Base-by-base conservation (phyloP, 345 rosid genomes). In the Aquilaria yunnanensis region DNA sequence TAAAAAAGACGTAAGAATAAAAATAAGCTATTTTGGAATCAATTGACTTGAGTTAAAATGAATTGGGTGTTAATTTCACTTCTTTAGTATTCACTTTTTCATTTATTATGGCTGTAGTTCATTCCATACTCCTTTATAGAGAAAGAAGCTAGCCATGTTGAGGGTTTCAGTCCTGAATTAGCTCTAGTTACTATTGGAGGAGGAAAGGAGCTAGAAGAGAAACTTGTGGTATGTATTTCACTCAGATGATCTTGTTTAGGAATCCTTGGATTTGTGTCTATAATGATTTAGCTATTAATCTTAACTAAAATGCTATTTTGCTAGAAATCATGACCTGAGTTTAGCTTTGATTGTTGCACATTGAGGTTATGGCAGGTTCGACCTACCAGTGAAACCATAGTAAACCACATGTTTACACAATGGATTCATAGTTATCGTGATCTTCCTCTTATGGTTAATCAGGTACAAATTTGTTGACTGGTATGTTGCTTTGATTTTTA, bases 301-400 rank as follows among this genome's bases (percentile, higher is more conserved):
- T 64, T 64, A 56, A 56, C 60, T 47, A 47, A 56, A 52, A 47
- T 61, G 55, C 58, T 69, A 59, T 13, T 66, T 68, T 66, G 14
- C 58, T 67, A 62, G 61, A 67, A 61, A 67, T 57, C 5, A 67
- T 77, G 81, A 63, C 74, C 81, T 77, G 79, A 82, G 81, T 75
- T 78, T 79, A 84, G 80, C 71, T 84, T 83, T 88, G 92, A 86
- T 81, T 83, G 79, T 77, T 77, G 71, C 66, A 63, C 72, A 84
- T 72, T 87, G 96, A 86, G 97, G 90, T 81, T 83, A 78, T 90
- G 88, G 82, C 99, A 94, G 96, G 96, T 94, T 76, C 71, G 99
- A 68, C 95, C 99, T 54, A 90, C 96, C 13, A 90, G 97, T 72
- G 96, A 90, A 80, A 94, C 96, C 47, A 94, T 90, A 8, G 97